Percentiles rank a stretch among this genome's conserved stretches.
phyloP scores from a whole-genome alignment of 495 filamentous ascomycete species.

The Neurospora sublineolata region DNA sequence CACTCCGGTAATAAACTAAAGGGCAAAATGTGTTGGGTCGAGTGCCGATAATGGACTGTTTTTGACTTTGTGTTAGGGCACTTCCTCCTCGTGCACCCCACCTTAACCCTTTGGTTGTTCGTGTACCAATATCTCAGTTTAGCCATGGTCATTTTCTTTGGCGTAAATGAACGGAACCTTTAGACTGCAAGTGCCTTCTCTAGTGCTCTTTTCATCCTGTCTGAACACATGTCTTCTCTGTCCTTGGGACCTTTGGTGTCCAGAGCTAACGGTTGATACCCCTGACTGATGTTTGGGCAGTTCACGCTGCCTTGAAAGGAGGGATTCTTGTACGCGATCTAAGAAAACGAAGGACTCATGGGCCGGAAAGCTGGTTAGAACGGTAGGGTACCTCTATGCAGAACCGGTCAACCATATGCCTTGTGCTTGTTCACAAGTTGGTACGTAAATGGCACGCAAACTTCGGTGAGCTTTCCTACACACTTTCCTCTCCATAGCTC shows the following conservation, averaged over 20 bases:
- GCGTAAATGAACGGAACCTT: background rate
- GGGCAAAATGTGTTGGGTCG: too few species aligned
- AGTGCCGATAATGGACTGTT: background rate
- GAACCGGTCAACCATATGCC: background rate
- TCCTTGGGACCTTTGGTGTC: background rate
- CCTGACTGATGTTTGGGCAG: background rate
- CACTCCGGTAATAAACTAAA: too few species aligned
- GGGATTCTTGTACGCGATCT: background rate
- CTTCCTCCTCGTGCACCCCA: background rate
- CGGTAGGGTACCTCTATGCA: too few species aligned
- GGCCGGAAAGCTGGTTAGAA: background rate
- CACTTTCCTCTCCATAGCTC: background rate
- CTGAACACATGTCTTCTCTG: background rate
- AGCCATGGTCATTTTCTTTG: background rate
- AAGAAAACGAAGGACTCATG: background rate
- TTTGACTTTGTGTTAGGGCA: background rate
- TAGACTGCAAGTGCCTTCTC: accelerated
- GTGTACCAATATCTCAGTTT: background rate
- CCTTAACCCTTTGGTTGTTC: background rate
- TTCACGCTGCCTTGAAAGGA: background rate
- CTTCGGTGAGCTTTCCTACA: background rate
- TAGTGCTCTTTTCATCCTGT: background rate
- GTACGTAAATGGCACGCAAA: background rate
- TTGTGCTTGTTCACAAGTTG: background rate
- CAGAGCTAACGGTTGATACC: background rate